Evolutionary conservation across 495 filamentous ascomycete species (phyloP).

Genomic region (Lepidopterella palustris): DNA sequence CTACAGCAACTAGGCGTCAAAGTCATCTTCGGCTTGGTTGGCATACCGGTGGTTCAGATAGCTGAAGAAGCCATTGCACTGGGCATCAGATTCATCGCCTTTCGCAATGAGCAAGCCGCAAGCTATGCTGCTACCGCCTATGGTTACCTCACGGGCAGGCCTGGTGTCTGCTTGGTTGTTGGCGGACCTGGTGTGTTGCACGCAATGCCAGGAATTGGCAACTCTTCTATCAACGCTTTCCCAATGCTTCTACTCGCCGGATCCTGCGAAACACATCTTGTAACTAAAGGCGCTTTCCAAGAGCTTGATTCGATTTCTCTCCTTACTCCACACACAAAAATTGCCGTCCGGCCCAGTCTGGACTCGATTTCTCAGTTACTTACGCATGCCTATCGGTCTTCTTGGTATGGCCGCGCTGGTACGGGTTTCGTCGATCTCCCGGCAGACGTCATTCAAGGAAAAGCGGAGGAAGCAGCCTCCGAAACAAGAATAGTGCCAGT

Average conservation of each 20-base stretch:
- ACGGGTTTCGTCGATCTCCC: slow-evolving; percentile 56
- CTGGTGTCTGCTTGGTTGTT: slow-evolving; percentile 58
- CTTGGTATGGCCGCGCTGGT: slow-evolving; percentile 55
- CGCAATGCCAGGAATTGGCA: slow-evolving; percentile 54
- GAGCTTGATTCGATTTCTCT: slow-evolving; percentile 55
- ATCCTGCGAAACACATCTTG: slow-evolving; percentile 48
- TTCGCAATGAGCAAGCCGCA: slow-evolving; percentile 61
- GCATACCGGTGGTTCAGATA: slow-evolving; percentile 59
- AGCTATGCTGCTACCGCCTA: slow-evolving; percentile 59
- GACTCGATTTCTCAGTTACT: slow-evolving; percentile 48
- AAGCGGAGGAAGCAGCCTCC: slow-evolving; percentile 16
- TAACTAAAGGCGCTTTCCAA: slow-evolving; percentile 56
- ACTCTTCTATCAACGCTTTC: slow-evolving; percentile 52
- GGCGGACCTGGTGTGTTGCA: slow-evolving; percentile 61
- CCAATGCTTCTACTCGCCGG: slow-evolving; percentile 58
- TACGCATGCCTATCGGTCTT: slow-evolving; percentile 49
- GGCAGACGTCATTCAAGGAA: slow-evolving; percentile 54
- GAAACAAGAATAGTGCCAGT: slow-evolving; percentile 19
- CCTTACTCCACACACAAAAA: slow-evolving; percentile 55
- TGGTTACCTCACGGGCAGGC: slow-evolving; percentile 57
- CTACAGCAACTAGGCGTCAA: slow-evolving; percentile 50
- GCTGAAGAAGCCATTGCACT: slow-evolving; percentile 57
- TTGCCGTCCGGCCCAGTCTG: slow-evolving; percentile 46
- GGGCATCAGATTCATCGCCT: slow-evolving; percentile 59
- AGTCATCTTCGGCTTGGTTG: slow-evolving; percentile 60